Conservation (phyloP, 768 basidiomycete genomes). For the Amanita subjunquillea region DNA sequence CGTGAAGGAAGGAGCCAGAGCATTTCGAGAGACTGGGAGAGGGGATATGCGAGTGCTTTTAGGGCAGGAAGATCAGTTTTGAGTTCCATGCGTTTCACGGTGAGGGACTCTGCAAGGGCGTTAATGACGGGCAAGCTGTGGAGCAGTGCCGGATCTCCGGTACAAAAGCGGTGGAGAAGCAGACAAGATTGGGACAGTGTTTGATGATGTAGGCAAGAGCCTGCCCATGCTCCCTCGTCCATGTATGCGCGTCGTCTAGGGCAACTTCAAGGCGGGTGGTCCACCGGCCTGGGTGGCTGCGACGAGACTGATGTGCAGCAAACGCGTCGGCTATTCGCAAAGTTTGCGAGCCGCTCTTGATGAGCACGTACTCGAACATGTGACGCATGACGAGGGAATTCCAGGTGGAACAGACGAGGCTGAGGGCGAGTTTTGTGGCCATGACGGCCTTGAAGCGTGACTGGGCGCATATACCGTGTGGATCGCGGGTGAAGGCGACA, state of each 20-base stretch:
- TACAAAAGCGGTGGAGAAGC: conserved; percentile 15
- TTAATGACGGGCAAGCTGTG: conserved; percentile 3
- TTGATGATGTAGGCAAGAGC: conserved; percentile 14
- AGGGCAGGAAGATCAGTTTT: conserved; percentile 8
- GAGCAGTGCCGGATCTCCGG: conserved; percentile 8
- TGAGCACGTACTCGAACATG: conserved; percentile 14
- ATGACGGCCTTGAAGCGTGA: conserved; percentile 11
- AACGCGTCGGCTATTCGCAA: conserved; percentile 10
- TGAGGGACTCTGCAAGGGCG: conserved; percentile 5
- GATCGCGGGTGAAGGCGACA: conserved; percentile 16
- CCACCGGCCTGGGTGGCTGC: conserved; percentile 7
- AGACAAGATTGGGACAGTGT: conserved; percentile 14
- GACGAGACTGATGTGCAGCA: neutral
- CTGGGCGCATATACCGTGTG: conserved; percentile 11
- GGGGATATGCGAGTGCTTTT: neutral
- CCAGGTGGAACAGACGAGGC: conserved; percentile 14
- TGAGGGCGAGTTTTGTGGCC: conserved; percentile 13
- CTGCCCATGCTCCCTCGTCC: conserved; percentile 10
- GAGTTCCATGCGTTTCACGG: conserved; percentile 15
- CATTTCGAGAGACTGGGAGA: conserved; percentile 11
- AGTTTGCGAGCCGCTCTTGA: conserved; percentile 14
- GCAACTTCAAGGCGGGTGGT: conserved; percentile 17
- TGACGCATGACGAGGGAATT: conserved; percentile 9
- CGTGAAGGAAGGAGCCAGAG: conserved; percentile 14
- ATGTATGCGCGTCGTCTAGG: conserved; percentile 13